Evolutionary conservation across 2,329 filamentous ascomycete species (phyloP), one percentile per base, ranked within the genome.

Genomic region (Hawksworthiomyces lignivorus): DNA sequence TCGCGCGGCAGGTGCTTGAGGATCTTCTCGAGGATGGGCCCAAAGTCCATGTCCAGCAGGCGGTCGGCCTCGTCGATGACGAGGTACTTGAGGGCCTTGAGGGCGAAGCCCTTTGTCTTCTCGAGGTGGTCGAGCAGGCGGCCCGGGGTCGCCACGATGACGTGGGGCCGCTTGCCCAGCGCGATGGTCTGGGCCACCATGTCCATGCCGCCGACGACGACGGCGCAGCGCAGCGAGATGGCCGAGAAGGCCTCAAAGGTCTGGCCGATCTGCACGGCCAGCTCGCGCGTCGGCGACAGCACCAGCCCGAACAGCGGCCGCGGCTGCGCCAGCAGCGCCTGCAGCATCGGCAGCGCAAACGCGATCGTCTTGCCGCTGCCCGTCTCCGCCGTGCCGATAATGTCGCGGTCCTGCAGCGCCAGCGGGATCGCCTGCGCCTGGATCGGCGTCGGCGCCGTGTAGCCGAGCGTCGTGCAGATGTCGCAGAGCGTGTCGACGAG

Each of bases 31-130:
- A 54, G 34, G 8, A 47, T 33, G 7, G 46, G 47, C 2, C 52
- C 51, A 41, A 54, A 54, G 40, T 54, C 52, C 45, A 53, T 48
- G 43, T 98, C 92, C 2, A 97, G 75, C 9, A 97, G 72, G 45
- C 89, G 73, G 61, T 97, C 90, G 19, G 90, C 90, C 65, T 96
- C 90, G 57, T 96, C 90, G 77, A 97, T 88, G 48, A 96, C 89
- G 4, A 97, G 70, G 57, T 90, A 95, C 56, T 89, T 89, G 28
- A 96, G 69, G 22, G 84, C 77, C 30, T 40, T 37, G 36, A 97
- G 67, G 2, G 84, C 89, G 64, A 98, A 97, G 10, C 92, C 90
- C 62, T 95, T 96, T 3, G 92, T 98, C 64, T 95, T 95, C 60
- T 97, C 88, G 8, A 97, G 68, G 54, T 98, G 92, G 55, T 97